Evolutionary conservation across 495 filamentous ascomycete genomes (phyloP).

Genomic region (Talaromyces ruber): DNA sequence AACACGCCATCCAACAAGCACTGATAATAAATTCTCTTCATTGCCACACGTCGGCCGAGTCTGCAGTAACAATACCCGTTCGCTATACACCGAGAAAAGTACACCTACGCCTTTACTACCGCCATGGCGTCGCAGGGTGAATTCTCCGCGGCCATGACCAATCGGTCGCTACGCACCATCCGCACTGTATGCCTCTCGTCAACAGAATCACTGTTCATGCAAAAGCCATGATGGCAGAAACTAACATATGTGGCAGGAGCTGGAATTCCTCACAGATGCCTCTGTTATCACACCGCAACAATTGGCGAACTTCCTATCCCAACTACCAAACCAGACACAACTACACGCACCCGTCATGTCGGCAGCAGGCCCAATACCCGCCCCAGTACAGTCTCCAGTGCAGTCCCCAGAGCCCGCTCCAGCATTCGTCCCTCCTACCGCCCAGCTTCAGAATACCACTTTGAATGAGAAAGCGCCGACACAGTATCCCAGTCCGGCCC

Average conservation of each 20-base stretch:
- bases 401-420: conserved; percentile 26
- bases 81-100: neutral
- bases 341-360: conserved; percentile 25
- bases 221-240: neutral
- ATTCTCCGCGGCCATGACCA: conserved; percentile 47
- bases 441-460: conserved; percentile 37
- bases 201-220: neutral
- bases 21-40: neutral
- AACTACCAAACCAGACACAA: conserved; percentile 62
- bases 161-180: conserved; percentile 77
- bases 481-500: conserved; percentile 34
- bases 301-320: conserved; percentile 59
- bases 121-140: conserved; percentile 31
- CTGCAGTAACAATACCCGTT: neutral
- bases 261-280: conserved; percentile 79
- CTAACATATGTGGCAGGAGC: conserved; percentile 52
- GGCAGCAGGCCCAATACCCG: conserved; percentile 24
- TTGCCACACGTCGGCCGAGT: neutral
- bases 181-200: conserved; percentile 54
- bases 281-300: conserved; percentile 61
- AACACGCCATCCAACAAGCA: neutral
- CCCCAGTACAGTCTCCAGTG: conserved; percentile 21
- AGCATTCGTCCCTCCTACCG: conserved; percentile 30
- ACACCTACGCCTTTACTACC: neutral
- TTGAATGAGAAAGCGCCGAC: conserved; percentile 49